Evolutionary conservation across 1,284 basidiomycete genomes (phyloP), one percentile per base, ranked within the genome.

Genomic region (Thelephora terrestris): DNA sequence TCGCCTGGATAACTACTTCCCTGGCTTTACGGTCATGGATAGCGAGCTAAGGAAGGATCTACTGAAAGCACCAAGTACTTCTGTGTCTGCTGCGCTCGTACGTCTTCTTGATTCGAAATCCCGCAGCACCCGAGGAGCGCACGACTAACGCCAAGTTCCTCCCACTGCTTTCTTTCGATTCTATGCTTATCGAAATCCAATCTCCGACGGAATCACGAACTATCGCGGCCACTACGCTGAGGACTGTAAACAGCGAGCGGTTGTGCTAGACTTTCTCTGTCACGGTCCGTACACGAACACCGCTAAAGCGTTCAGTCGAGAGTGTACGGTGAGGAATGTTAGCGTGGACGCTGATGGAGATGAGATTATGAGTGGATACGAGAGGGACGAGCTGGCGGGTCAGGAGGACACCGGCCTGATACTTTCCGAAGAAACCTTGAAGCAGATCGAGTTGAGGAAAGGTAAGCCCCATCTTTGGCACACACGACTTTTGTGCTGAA

Each of bases 181-280:
- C 6, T 32, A 14, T 32, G 6, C 14, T 14, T 10, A 32, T 32
- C 12, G 29, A 9, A 3, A 6, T 12, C 14, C 29, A 14, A 27
- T 5, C 9, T 27, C 25, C 4, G 14, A 32, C 29, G 29, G 29
- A 9, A 32, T 14, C 9, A 10, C 12, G 29, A 14, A 18, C 16
- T 9, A 20, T 18, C 23, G 17, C 29, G 29, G 12, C 29, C 9
- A 32, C 29, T 32, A 32, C 14, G 29, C 29, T 10, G 27, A 3
- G 29, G 29, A 10, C 9, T 6, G 29, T 32, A 32, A 9, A 9
- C 50, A 88, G 85, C 78, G 81, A 45, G 66, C 75, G n/a, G 67
- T 93, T 37, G 82, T 93, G 6, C 69, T 91, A 43, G 84, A 91
- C 58, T 93, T 91, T 58, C 74, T 93, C 3, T 74, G 78, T 50